phyloP scores from a whole-genome alignment of 2,329 filamentous ascomycete species.

The Fusarium tanahbumbuense region DNA sequence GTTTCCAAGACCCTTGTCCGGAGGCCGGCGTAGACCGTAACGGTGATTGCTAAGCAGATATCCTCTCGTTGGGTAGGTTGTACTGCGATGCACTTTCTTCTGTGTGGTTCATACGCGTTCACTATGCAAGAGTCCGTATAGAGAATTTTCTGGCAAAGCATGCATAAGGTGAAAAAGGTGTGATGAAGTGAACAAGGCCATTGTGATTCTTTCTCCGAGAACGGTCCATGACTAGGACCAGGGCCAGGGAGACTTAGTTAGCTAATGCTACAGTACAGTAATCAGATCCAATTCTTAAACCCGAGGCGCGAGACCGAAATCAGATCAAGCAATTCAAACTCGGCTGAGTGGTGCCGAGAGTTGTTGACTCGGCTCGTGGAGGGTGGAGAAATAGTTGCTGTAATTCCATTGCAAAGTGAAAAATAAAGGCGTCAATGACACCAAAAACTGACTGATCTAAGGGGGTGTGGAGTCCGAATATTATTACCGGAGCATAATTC shows the following conservation, averaged over 20 bases:
- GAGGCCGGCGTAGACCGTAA: constrained; percentile 35
- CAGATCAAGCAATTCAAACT: constrained; percentile 18
- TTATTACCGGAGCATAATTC: constrained; percentile 44
- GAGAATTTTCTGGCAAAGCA: neutral
- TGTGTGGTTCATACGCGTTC: neutral
- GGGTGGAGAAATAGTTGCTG: constrained; percentile 32
- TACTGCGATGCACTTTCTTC: neutral
- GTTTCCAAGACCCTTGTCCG: constrained; percentile 23
- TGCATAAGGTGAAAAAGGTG: constrained; percentile 1
- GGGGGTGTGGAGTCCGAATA: constrained; percentile 32
- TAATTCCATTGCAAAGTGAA: constrained; percentile 11
- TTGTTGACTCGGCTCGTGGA: constrained; percentile 4
- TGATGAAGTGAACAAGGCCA: constrained; percentile 6
- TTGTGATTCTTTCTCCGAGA: constrained; percentile 22
- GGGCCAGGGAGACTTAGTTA: neutral
- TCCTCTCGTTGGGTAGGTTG: neutral
- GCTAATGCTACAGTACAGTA: neutral
- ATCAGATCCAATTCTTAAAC: constrained; percentile 13
- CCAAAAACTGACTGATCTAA: neutral
- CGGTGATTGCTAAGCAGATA: constrained; percentile 35
- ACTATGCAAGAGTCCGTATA: constrained; percentile 1
- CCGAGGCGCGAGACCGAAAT: constrained; percentile 24
- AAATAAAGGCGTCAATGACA: constrained; percentile 35
- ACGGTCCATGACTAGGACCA: constrained; percentile 30
- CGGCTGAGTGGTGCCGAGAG: constrained; percentile 26